Percentiles rank a stretch among this genome's conserved stretches.
phyloP scores from a whole-genome alignment of 1,284 basidiomycete genomes.

The Psilocybe mexicana region DNA sequence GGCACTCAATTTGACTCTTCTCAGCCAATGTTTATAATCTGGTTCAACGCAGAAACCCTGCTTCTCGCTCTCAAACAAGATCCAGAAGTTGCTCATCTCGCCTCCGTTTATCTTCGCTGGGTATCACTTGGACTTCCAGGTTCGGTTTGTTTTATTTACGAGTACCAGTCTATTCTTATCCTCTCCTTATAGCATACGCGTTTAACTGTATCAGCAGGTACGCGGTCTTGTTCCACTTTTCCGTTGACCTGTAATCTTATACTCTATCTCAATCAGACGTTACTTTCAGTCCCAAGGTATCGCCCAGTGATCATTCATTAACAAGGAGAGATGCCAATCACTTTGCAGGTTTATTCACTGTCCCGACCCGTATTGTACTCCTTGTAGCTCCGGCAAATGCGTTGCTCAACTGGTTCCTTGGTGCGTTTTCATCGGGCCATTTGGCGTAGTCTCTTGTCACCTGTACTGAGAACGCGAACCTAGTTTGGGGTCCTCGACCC shows the following conservation, averaged over 20 bases:
- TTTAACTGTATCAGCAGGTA: conserved; percentile 73
- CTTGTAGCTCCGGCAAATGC: conserved; percentile 88
- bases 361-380: conserved; percentile 86
- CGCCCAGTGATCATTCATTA: background rate
- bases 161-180: conserved; percentile 9
- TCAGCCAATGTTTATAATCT: conserved; percentile 68
- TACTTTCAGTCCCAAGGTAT: conserved; percentile 89
- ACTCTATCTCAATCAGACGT: conserved; percentile 45
- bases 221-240: conserved; percentile 14
- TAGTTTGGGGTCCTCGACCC: conserved; percentile 82
- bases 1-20: conserved; percentile 6
- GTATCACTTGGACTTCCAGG: conserved; percentile 81
- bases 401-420: conserved; percentile 81
- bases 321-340: background rate
- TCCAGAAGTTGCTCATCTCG: conserved; percentile 79
- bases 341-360: conserved; percentile 70
- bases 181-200: conserved; percentile 61
- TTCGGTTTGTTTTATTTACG: conserved; percentile 23
- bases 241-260: background rate
- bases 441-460: background rate
- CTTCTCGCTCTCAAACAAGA: conserved; percentile 85
- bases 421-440: conserved; percentile 31
- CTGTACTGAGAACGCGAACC: background rate
- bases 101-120: conserved; percentile 77
- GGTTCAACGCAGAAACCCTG: conserved; percentile 82